These are phyloP conservation scores for Beauveria pseudobassiana DNA, from an alignment of 2,329 filamentous ascomycete species.

Conservation along the genomic window DNA sequence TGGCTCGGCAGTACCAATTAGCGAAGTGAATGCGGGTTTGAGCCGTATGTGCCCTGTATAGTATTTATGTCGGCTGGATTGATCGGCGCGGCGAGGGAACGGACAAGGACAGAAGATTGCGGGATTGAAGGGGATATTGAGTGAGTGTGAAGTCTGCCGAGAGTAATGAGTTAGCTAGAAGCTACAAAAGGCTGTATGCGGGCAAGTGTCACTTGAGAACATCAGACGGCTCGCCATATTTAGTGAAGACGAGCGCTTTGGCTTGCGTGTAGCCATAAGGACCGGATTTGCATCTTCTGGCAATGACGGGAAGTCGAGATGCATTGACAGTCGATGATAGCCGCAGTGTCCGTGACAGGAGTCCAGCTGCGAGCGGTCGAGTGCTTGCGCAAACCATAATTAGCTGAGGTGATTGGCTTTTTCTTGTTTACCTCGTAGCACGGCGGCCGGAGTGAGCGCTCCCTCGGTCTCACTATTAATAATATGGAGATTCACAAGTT, in stretches of 20 bases:
- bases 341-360: neutral
- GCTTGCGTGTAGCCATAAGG: conserved; percentile 78
- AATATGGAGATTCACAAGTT: neutral
- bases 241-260: conserved; percentile 70
- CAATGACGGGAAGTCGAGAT: conserved; percentile 16
- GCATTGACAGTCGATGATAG: neutral
- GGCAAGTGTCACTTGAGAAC: conserved; percentile 54
- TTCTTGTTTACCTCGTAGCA: neutral
- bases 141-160: conserved; percentile 57
- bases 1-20: conserved; percentile 69
- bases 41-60: conserved; percentile 92
- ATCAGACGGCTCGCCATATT: conserved; percentile 67
- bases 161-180: neutral
- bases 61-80: conserved; percentile 98
- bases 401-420: neutral
- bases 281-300: conserved; percentile 45
- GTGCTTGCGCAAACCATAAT: neutral
- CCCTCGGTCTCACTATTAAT: too few species aligned
- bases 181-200: neutral
- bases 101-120: conserved; percentile 59
- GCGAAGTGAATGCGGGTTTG: conserved; percentile 66
- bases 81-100: conserved; percentile 83
- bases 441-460: too few species aligned
- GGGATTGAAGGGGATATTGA: conserved; percentile 71
- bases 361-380: neutral